phyloP scores from a whole-genome alignment of 129 eudicot species.

The Logfia minima region DNA sequence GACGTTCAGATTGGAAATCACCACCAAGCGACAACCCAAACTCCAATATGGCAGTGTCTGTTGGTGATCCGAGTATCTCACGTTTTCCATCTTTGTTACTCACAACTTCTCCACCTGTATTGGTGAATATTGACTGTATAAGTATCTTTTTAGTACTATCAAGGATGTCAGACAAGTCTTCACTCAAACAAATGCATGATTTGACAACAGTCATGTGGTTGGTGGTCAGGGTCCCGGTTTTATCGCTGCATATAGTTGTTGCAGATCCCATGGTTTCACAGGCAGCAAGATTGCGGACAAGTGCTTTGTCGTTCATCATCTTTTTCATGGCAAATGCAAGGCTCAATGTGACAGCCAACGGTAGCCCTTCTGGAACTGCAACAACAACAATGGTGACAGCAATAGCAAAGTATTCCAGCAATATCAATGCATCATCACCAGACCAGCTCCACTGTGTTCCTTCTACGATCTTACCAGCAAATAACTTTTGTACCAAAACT shows the following conservation, averaged over 20 bases:
- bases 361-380: conserved; percentile 94
- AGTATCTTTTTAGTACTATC: conserved; percentile 39
- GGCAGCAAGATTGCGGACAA: conserved; percentile 84
- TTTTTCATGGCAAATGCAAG: conserved; percentile 93
- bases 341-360: conserved; percentile 85
- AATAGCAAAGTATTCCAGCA: conserved; percentile 85
- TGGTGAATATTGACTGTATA: conserved; percentile 70
- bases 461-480: conserved; percentile 46
- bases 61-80: conserved; percentile 85
- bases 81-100: conserved; percentile 54
- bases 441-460: conserved; percentile 62
- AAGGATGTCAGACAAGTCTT: conserved; percentile 39
- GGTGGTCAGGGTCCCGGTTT: conserved; percentile 89
- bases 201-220: conserved; percentile 95
- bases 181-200: conserved; percentile 70
- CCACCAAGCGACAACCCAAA: conserved; percentile 83
- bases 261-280: conserved; percentile 99
- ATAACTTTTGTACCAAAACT: conserved; percentile 64
- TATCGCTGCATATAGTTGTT: conserved; percentile 91
- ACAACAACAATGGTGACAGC: conserved; percentile 94
- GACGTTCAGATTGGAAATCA: conserved; percentile 58
- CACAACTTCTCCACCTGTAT: conserved; percentile 90
- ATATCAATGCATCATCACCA: conserved; percentile 69
- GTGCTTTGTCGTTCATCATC: conserved; percentile 97
- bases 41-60: conserved; percentile 78